Percentiles rank a stretch among this genome's conserved stretches.
These are phyloP conservation scores for Xylaria scruposa DNA, from an alignment of 495 filamentous ascomycete species.

Conservation along the genomic window DNA sequence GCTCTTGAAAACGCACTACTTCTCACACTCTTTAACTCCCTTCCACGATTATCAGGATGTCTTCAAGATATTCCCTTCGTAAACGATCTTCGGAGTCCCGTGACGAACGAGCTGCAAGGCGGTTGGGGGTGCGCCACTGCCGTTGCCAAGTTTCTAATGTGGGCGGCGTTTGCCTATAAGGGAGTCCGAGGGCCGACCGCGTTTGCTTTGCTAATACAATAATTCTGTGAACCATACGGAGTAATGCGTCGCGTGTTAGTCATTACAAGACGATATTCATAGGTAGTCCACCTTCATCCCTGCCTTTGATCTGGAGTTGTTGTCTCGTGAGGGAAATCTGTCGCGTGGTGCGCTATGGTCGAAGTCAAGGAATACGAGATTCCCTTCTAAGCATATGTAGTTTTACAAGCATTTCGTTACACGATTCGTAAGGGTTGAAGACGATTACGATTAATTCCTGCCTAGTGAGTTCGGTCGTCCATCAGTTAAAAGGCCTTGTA, in stretches of 20 bases:
- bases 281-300: not conserved
- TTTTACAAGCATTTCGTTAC: not conserved
- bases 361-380: not conserved
- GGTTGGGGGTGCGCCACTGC: conserved; percentile 8
- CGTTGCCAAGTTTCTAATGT: not conserved
- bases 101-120: no score
- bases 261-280: not conserved
- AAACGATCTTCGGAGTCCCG: no score
- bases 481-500: no score
- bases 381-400: not conserved
- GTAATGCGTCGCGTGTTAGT: not conserved
- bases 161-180: not conserved
- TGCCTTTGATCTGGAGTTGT: not conserved
- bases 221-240: not conserved
- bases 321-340: not conserved
- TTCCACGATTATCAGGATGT: no score
- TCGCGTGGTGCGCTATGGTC: not conserved
- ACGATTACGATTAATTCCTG: not conserved
- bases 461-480: not conserved
- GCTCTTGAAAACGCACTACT: no score
- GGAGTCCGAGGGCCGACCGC: not conserved
- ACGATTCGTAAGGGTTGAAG: not conserved
- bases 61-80: no score
- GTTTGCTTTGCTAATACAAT: not conserved
- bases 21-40: no score